Conservation (phyloP, 2,329 filamentous ascomycete species). For the Ophiocordyceps sinensis region DNA sequence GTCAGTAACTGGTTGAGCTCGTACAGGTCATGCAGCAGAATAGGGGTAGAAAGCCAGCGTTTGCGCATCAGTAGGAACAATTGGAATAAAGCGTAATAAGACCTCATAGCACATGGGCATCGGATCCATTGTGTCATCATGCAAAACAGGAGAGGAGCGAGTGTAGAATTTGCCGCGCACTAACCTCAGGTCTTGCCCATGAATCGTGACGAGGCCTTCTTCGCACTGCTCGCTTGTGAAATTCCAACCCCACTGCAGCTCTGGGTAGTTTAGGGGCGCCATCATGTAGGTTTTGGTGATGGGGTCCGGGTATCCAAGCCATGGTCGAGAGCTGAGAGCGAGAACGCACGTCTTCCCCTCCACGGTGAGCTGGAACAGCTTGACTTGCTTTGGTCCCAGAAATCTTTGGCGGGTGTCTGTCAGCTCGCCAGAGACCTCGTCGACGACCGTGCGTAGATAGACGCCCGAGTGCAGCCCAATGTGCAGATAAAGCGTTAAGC, state of each 20-base stretch:
- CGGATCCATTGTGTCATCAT: constrained; percentile 55
- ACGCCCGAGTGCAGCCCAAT: constrained; percentile 93
- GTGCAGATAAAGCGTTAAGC: constrained; percentile 81
- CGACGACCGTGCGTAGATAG: constrained; percentile 85
- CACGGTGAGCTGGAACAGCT: constrained; percentile 81
- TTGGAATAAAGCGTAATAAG: constrained; percentile 49
- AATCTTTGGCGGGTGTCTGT: constrained; percentile 93
- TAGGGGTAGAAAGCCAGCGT: constrained; percentile 6
- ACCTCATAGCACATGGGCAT: constrained; percentile 41
- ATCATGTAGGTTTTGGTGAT: constrained; percentile 81
- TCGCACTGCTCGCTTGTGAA: constrained; percentile 91
- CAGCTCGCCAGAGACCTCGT: constrained; percentile 89
- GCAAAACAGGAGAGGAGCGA: constrained; percentile 17
- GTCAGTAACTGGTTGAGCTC: background rate
- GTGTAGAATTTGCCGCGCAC: constrained; percentile 13
- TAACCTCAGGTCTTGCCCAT: constrained; percentile 77
- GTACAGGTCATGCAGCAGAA: background rate
- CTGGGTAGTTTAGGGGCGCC: constrained; percentile 77
- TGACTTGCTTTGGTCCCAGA: constrained; percentile 77
- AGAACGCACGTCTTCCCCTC: constrained; percentile 74
- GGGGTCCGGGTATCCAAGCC: constrained; percentile 85
- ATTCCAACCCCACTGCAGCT: constrained; percentile 88
- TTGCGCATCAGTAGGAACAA: constrained; percentile 87
- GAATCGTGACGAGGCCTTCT: constrained; percentile 87
- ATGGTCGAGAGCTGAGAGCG: constrained; percentile 83